Conservation (phyloP, 1,284 basidiomycete genomes). For the Trichosporon faecale region DNA sequence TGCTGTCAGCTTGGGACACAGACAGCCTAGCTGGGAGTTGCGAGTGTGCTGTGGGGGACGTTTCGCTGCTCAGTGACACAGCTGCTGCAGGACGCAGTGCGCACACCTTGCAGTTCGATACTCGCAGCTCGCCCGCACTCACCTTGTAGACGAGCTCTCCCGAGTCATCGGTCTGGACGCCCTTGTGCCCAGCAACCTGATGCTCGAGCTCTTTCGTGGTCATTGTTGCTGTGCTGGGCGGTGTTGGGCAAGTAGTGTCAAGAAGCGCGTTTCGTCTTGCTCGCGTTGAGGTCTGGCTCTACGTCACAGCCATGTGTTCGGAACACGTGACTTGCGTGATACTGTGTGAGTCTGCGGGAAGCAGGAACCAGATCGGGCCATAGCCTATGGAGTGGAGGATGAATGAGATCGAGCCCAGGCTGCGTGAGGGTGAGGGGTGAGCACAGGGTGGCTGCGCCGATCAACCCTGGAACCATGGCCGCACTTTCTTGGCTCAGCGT, state of each 20-base stretch:
- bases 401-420: neutral
- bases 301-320: neutral
- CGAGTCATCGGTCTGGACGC: conserved; percentile 69
- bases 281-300: neutral
- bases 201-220: conserved; percentile 48
- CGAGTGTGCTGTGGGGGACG: too few relatives aligned
- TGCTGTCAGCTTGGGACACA: conserved; percentile 19
- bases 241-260: neutral
- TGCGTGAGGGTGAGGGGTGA: neutral
- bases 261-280: neutral
- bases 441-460: conserved; percentile 1
- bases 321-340: neutral
- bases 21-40: too few relatives aligned
- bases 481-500: too few relatives aligned
- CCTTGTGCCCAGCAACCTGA: conserved; percentile 86
- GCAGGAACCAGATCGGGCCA: neutral
- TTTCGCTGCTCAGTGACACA: too few relatives aligned
- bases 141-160: conserved; percentile 78
- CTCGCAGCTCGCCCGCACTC: conserved; percentile 11
- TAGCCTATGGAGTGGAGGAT: neutral
- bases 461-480: neutral
- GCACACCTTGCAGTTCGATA: too few relatives aligned
- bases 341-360: neutral
- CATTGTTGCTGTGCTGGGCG: neutral
- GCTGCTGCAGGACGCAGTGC: too few relatives aligned